Evolutionary conservation across 1,284 basidiomycete species (phyloP).

Genomic region (Neotropicomus parvogracilis): DNA sequence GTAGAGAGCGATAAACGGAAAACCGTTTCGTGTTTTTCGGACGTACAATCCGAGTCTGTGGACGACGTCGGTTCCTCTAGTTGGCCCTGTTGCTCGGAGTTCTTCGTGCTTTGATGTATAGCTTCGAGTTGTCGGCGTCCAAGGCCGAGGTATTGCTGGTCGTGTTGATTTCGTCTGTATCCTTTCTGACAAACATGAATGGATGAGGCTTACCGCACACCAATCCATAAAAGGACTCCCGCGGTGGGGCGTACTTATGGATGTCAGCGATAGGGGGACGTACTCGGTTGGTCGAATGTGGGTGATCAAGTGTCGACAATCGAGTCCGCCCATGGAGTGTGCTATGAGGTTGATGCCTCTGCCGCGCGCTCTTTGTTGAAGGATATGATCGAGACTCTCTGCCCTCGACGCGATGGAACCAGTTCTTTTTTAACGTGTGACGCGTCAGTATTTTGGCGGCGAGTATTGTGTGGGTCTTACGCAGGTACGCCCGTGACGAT

Average conservation of each 20-base stretch:
- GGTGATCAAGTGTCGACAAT: slow-evolving; percentile 88
- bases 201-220: slow-evolving; percentile 67
- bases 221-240: slow-evolving; percentile 99
- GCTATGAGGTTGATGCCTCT: slow-evolving; percentile 89
- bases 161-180: slow-evolving; percentile 15
- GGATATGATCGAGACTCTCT: slow-evolving; percentile 70
- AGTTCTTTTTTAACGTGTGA: slow-evolving; percentile 53
- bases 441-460: neutral
- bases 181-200: slow-evolving; percentile 4
- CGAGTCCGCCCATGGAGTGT: slow-evolving; percentile 97
- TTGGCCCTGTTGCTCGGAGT: slow-evolving; percentile 7
- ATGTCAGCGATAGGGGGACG: slow-evolving; percentile 83
- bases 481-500: slow-evolving; percentile 94
- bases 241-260: slow-evolving; percentile 90
- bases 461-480: slow-evolving; percentile 44
- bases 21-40: slow-evolving; percentile 27
- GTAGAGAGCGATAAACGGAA: slow-evolving; percentile 47
- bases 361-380: slow-evolving; percentile 65
- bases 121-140: slow-evolving; percentile 54
- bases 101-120: neutral
- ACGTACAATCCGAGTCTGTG: slow-evolving; percentile 25
- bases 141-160: slow-evolving; percentile 80
- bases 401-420: slow-evolving; percentile 89
- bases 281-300: slow-evolving; percentile 84
- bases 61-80: slow-evolving; percentile 14